Evolutionary conservation across 176 grass and related monocot species (phyloP), one percentile per base, ranked within the genome.

Genomic region (Luzula sylvatica): DNA sequence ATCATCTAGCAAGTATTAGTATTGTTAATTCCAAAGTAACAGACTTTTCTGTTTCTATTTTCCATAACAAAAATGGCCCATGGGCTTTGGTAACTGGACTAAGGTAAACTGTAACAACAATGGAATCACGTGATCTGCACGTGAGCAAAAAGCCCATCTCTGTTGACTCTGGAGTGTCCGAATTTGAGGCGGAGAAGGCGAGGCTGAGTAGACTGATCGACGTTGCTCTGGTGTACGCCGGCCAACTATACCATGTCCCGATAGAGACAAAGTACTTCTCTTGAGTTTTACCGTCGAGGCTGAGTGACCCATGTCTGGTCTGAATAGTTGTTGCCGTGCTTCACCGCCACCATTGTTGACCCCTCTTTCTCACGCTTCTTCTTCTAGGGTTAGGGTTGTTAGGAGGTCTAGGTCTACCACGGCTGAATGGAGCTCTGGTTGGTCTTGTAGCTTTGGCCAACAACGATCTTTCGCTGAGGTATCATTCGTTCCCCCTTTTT

Each of bases 401-500:
- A n/a, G n/a, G n/a, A n/a, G n/a, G n/a, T n/a, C 47, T 56, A 45
- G 66, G 52, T 47, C 35, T 59, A 47, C 67, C 43, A 20, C 35
- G 12, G n/a, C 7, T 26, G 27, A 23, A 35, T 50, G 21, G 42
- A 2, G 19, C 43, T 21, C 51, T 23, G 42, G 16, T 49, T 5
- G 12, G 48, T 20, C 15, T 24, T 8, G 24, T 42, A 3, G 27
- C 4, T 11, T 48, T 25, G 50, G 38, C 43, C 7, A 2, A 11
- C 13, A 45, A 7, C 45, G 25, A 64, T 48, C 59, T 12, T 64
- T 64, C 29, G 25, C 29, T 48, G 47, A 64, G 59, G 59, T 64
- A 5, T 32, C 14, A 64, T n/a, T 35, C 30, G 9, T 4, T 7
- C 5, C 9, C 30, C 9, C 9, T 35, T 35, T 35, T 35, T 4